These are phyloP conservation scores for Lactarius sanguifluus DNA, from an alignment of 768 basidiomycete genomes.

Conservation along the genomic window DNA sequence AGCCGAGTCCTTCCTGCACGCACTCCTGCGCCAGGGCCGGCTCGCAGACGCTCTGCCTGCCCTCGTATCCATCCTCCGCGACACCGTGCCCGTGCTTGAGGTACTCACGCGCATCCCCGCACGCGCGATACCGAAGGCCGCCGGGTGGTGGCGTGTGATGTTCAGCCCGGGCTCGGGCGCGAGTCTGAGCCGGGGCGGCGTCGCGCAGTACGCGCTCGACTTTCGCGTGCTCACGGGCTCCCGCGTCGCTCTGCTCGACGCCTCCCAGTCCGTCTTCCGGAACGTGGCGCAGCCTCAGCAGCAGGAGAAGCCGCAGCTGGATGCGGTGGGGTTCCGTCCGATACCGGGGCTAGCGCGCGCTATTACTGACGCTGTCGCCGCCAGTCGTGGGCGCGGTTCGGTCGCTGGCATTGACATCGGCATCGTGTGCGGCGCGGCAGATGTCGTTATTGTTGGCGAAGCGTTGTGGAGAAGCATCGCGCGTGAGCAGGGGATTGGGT, in stretches of 20 bases:
- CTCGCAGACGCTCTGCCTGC: conserved; percentile 64
- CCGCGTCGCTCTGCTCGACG: conserved; percentile 73
- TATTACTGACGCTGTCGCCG: conserved; percentile 20
- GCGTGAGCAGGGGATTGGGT: not conserved
- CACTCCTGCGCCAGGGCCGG: conserved; percentile 65
- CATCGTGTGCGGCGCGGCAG: conserved; percentile 28
- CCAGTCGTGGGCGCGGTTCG: conserved; percentile 24
- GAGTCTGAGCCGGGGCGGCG: not conserved
- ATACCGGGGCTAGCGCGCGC: conserved; percentile 26
- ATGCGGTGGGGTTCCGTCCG: conserved; percentile 25
- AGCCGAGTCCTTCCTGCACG: conserved; percentile 72
- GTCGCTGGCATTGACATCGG: conserved; percentile 28
- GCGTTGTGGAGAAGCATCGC: conserved; percentile 27
- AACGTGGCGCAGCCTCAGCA: conserved; percentile 6
- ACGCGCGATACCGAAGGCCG: conserved; percentile 59
- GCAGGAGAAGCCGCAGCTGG: conserved; percentile 26
- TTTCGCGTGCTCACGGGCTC: conserved; percentile 69
- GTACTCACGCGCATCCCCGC: conserved; percentile 60
- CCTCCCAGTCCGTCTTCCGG: conserved; percentile 57
- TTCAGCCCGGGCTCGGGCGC: conserved; percentile 32
- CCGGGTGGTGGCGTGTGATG: conserved; percentile 78
- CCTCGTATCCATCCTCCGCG: conserved; percentile 66
- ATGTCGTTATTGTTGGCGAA: conserved; percentile 26
- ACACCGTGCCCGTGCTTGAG: conserved; percentile 74
- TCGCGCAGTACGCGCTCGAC: conserved; percentile 69